Conservation (phyloP, 805 yeast genomes). For the Suhomyces canberraensis region DNA sequence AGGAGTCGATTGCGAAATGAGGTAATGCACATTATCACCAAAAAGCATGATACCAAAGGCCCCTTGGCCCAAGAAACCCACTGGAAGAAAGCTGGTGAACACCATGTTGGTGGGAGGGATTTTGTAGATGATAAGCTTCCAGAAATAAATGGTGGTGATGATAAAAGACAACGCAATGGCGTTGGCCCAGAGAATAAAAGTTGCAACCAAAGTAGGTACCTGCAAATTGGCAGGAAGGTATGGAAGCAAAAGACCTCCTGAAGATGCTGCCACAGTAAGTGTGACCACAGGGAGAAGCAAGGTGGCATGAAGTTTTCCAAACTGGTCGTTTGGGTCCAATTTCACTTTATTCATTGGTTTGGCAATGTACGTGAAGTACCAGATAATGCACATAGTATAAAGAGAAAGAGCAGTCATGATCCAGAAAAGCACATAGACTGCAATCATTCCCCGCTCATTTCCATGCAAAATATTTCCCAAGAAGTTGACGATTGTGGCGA, state of each 20-base stretch:
- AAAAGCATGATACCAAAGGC: slow-evolving; percentile 60
- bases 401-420: slow-evolving; percentile 54
- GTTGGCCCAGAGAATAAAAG: slow-evolving; percentile 63
- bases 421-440: slow-evolving; percentile 73
- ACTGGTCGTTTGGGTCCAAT: not conserved
- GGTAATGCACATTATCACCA: slow-evolving; percentile 40
- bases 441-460: slow-evolving; percentile 39
- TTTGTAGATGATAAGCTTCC: slow-evolving; percentile 56
- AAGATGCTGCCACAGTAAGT: slow-evolving; percentile 68
- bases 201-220: slow-evolving; percentile 50
- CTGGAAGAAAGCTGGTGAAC: slow-evolving; percentile 70
- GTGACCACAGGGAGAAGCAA: slow-evolving; percentile 76
- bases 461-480: slow-evolving; percentile 44
- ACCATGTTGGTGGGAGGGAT: slow-evolving; percentile 54
- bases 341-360: slow-evolving; percentile 26
- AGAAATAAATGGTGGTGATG: slow-evolving; percentile 50
- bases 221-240: slow-evolving; percentile 45
- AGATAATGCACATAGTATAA: slow-evolving; percentile 57
- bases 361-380: slow-evolving; percentile 46
- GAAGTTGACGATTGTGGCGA: slow-evolving; percentile 60
- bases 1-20: slow-evolving; percentile 12
- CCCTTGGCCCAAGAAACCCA: slow-evolving; percentile 88
- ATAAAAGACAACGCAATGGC: slow-evolving; percentile 61
- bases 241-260: slow-evolving; percentile 56
- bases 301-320: slow-evolving; percentile 48